Evolutionary conservation across 2,329 filamentous ascomycete species (phyloP), one percentile per base, ranked within the genome.

Genomic region (Pseudogymnoascus sp.): DNA sequence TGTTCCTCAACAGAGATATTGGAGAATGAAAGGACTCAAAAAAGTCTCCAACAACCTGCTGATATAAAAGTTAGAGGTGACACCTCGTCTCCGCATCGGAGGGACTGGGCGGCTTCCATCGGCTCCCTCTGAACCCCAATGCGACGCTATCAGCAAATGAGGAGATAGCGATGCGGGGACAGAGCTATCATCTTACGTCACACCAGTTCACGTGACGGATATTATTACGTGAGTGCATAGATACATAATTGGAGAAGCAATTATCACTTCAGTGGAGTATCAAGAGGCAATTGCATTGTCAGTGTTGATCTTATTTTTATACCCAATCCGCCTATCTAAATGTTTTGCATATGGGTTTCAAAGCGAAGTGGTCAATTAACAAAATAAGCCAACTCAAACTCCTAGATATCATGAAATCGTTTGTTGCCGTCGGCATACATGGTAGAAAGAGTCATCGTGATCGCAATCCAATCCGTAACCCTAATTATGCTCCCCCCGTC

Each of bases 101-200:
- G 46, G 46, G 46, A 19, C 8, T 31, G 24, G 24, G 46, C 60
- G 46, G 40, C 60, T 61, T 28, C 60, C 33, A 33, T 33, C 38
- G 59, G 59, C 16, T 8, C 19, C 28, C 1, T 19, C 26, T 31
- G 37, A 33, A 37, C 40, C 38, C 28, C 38, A 61, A 61, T 50
- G 26, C 19, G 35, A 61, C 38, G 60, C 37, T 61, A 43, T 50
- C 41, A 43, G 26, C 60, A 35, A 61, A 61, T 50, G 46, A 24
- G 46, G 38, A 38, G 35, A 61, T 50, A 61, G 60, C 46, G 31
- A 11, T 61, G 60, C 37, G 46, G 60, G 41, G 40, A 37, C 46
- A 61, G 12, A 14, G 19, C 33, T 61, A 35, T 26, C 31, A 31
- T 61, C 40, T 61, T 61, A 50, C 46, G 40, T 61, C 60, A 61